Percentiles rank a stretch among this genome's conserved stretches.
phyloP scores from a whole-genome alignment of 2,329 filamentous ascomycete genomes.

The Tetracladium maxilliforme region DNA sequence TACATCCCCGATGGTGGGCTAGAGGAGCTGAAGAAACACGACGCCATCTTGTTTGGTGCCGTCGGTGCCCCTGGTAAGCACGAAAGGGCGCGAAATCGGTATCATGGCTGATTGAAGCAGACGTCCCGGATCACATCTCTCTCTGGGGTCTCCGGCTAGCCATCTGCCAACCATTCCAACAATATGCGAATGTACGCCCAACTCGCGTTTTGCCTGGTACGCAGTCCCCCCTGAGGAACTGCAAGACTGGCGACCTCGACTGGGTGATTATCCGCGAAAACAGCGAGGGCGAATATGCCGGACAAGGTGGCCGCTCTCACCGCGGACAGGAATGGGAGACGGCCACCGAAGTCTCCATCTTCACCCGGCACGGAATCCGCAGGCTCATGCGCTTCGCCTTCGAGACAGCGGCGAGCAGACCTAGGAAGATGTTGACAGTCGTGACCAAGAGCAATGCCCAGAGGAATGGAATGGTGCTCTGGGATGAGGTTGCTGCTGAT shows the following conservation, averaged over 20 bases:
- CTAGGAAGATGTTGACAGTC: slow-evolving; percentile 41
- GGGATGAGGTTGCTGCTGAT: slow-evolving; percentile 44
- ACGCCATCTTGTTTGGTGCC: slow-evolving; percentile 45
- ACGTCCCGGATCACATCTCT: slow-evolving; percentile 51
- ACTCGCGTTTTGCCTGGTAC: slow-evolving; percentile 43
- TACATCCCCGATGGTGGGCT: slow-evolving; percentile 45
- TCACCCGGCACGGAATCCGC: slow-evolving; percentile 43
- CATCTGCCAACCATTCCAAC: slow-evolving; percentile 47
- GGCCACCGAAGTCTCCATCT: slow-evolving; percentile 47
- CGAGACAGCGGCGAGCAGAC: slow-evolving; percentile 33
- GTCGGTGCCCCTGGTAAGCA: slow-evolving; percentile 39
- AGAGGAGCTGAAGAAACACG: slow-evolving; percentile 34
- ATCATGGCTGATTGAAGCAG: too few species aligned
- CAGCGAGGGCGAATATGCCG: slow-evolving; percentile 49
- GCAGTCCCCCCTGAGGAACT: slow-evolving; percentile 34
- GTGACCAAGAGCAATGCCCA: slow-evolving; percentile 55
- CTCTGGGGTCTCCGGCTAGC: slow-evolving; percentile 50
- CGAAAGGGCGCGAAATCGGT: too few species aligned
- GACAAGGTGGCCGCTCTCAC: slow-evolving; percentile 46
- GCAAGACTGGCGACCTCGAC: slow-evolving; percentile 36
- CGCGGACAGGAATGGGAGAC: slow-evolving; percentile 38
- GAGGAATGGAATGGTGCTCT: slow-evolving; percentile 52
- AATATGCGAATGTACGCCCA: slow-evolving; percentile 52
- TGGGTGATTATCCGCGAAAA: slow-evolving; percentile 56
- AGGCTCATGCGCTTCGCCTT: slow-evolving; percentile 49